These are phyloP conservation scores for Sphaerosporella brunnea DNA, from an alignment of 495 filamentous ascomycete species.

Conservation along the genomic window DNA sequence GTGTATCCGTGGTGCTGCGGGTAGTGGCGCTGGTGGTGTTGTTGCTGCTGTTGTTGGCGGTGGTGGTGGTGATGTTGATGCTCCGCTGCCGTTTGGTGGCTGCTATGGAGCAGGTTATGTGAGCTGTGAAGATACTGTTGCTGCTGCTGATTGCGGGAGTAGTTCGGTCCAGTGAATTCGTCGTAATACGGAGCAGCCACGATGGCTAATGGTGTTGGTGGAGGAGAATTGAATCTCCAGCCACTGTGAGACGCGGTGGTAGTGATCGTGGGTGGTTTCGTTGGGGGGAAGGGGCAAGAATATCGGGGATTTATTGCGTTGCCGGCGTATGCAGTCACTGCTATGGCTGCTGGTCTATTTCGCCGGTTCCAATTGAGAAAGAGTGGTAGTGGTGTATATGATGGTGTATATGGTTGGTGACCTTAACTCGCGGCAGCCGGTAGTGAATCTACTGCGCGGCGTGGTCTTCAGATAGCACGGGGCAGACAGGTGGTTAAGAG, in stretches of 20 bases:
- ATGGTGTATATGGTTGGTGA: too few relatives aligned
- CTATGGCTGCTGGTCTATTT: too few relatives aligned
- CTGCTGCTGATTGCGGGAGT: slow-evolving; percentile 9
- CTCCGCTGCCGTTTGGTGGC: background rate
- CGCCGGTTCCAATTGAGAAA: too few relatives aligned
- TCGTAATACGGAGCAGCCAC: slow-evolving; percentile 26
- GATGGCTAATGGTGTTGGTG: slow-evolving; percentile 15
- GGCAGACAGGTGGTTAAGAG: background rate
- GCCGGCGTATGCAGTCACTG: too few relatives aligned
- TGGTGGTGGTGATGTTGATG: slow-evolving; percentile 17
- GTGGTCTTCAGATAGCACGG: background rate
- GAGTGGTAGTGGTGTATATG: background rate
- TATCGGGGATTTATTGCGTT: background rate
- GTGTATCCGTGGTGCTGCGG: background rate
- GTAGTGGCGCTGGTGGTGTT: background rate
- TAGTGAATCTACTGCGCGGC: background rate
- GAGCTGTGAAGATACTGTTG: slow-evolving; percentile 17
- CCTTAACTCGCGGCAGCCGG: background rate
- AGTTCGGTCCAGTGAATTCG: slow-evolving; percentile 22
- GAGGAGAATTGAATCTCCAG: slow-evolving; percentile 6
- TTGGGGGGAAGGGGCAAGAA: background rate
- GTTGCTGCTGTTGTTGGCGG: slow-evolving; percentile 10
- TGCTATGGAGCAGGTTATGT: background rate
- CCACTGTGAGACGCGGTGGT: slow-evolving; percentile 3
- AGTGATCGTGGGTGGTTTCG: background rate